Evolutionary conservation across 768 basidiomycete species (phyloP), one percentile per base, ranked within the genome.

Genomic region (Naganishia friedmannii): DNA sequence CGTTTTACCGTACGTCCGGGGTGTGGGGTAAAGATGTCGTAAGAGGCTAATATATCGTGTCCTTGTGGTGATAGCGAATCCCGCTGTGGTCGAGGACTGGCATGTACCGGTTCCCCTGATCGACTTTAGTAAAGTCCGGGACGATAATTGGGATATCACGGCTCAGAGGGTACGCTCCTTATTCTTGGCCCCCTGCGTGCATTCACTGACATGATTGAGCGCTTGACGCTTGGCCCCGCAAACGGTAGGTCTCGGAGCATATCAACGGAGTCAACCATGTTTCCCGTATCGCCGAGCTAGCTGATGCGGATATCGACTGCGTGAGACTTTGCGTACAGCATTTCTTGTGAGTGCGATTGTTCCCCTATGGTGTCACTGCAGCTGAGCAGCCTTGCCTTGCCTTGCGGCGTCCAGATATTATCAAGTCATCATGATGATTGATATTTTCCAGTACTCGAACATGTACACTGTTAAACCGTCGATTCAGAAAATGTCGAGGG

Each of bases 391-490:
- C n/a, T n/a, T n/a, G n/a, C n/a, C n/a, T 45, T n/a, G 13, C 32
- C 10, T 3, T 68, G 21, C 54, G 3, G 29, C n/a, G n/a, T 73
- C 34, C 12, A 94, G 92, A 53, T 96, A 93, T 77, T 97, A 98
- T 78, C 92, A 96, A 82, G 93, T 94, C 51, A 88, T 96, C 73
- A 93, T 98, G 90, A 90, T 88, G 72, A 88, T 94, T 67, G 96
- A 99, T 82, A 92, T 98, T 53, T 99, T 99, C 79, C 94, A 96
- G 79, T 95, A 90, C 80, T 93, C 93, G 19, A 98, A 98, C 80
- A 92, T 95, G 88, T 99, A 99, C 78, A 93, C 92, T 0, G 84
- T 93, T 31, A 87, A 90, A 65, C 91, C 90, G 74, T 89, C 88
- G 71, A 87, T 96, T 28, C 88, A 92, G 74, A 92, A 90, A 86